A percentile compares a stretch with the other conserved stretches of the same genome.
Evolutionary conservation across 2,329 filamentous ascomycete species (phyloP).

Genomic region (Talaromyces sp.): DNA sequence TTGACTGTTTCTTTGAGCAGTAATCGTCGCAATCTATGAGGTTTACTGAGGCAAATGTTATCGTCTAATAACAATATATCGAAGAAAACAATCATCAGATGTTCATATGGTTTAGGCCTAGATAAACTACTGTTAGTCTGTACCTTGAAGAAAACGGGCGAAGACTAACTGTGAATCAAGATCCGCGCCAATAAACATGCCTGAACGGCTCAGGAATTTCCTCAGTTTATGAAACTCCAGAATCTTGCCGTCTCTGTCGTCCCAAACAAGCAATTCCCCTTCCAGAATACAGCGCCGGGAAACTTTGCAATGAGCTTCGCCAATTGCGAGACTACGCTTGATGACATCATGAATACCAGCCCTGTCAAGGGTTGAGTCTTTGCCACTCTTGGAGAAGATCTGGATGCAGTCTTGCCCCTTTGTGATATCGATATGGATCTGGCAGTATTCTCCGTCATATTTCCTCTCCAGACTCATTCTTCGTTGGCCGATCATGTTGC

Average conservation of each 20-base stretch:
- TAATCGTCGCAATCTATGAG: constrained; percentile 44
- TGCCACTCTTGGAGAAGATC: constrained; percentile 90
- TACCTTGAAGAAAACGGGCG: neutral
- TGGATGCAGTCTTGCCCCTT: constrained; percentile 59
- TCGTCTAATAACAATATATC: constrained; percentile 60
- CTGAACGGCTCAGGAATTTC: constrained; percentile 74
- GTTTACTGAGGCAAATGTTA: constrained; percentile 50
- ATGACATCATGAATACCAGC: constrained; percentile 62
- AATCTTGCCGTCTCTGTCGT: constrained; percentile 62
- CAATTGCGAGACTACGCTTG: constrained; percentile 63
- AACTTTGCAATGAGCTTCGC: constrained; percentile 58
- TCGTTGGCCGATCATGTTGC: constrained; percentile 60
- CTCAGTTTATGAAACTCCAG: constrained; percentile 79
- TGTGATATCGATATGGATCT: constrained; percentile 74
- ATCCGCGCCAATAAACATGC: constrained; percentile 64
- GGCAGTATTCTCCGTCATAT: constrained; percentile 86
- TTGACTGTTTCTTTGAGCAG: constrained; percentile 58
- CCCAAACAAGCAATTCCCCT: constrained; percentile 79
- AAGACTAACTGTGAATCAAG: constrained; percentile 64
- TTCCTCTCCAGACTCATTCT: constrained; percentile 76
- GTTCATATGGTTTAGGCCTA: constrained; percentile 53
- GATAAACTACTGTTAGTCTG: constrained; percentile 1
- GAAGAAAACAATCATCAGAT: constrained; percentile 62
- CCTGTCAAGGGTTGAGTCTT: constrained; percentile 77
- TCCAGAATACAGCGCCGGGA: constrained; percentile 71